These are phyloP conservation scores for Arthrobotrys entomopaga DNA, from an alignment of 2,329 filamentous ascomycete species.

Conservation along the genomic window DNA sequence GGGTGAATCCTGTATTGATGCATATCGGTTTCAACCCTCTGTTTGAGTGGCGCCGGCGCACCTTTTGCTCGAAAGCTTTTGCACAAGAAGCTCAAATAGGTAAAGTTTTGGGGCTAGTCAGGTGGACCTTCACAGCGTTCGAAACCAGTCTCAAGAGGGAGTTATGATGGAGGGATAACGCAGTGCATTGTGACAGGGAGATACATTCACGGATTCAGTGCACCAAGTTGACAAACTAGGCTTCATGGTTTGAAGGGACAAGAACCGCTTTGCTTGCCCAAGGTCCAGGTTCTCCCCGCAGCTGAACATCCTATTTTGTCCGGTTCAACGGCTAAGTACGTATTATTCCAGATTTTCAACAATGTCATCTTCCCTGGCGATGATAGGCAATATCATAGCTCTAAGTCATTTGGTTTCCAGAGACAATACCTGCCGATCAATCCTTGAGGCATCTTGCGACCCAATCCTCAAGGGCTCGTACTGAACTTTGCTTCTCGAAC, in stretches of 20 bases:
- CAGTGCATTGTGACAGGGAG: neutral
- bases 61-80: neutral
- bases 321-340: no score
- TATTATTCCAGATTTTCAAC: no score
- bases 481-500: neutral
- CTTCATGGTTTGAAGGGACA: no score
- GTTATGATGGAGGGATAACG: neutral
- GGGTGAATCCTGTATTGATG: constrained; percentile 22
- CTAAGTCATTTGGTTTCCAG: constrained; percentile 1
- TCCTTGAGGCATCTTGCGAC: no score
- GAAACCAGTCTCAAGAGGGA: neutral
- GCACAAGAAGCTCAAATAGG: constrained; percentile 4
- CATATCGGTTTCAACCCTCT: constrained; percentile 21
- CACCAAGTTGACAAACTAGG: no score
- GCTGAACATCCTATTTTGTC: no score
- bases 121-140: neutral
- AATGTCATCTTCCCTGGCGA: no score
- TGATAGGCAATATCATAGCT: neutral
- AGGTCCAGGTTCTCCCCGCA: no score
- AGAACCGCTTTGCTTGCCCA: no score
- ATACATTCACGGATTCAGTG: no score
- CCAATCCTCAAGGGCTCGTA: no score
- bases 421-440: constrained; percentile 27
- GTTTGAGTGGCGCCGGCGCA: constrained; percentile 7
- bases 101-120: constrained; percentile 2